A percentile compares a stretch with the other conserved stretches of the same genome.
phyloP scores from a whole-genome alignment of 768 basidiomycete genomes.

The Paxillus ammoniavirescens region DNA sequence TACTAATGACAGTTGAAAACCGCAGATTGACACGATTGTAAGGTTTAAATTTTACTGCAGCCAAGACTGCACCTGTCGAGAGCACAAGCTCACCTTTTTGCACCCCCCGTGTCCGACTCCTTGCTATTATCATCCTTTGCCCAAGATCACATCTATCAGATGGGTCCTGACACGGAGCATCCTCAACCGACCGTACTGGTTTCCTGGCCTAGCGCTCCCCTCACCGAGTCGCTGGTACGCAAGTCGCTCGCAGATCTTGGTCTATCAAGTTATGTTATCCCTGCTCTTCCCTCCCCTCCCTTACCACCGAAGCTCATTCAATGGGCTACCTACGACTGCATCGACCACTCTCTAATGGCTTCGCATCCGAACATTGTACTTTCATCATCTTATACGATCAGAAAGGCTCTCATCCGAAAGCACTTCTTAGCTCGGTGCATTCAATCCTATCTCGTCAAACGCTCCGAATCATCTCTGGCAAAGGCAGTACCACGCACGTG shows the following conservation, averaged over 20 bases:
- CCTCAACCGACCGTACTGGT: conserved; percentile 36
- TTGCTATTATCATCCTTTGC: too few relatives aligned
- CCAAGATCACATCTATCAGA: too few relatives aligned
- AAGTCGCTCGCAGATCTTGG: conserved; percentile 38
- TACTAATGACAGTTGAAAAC: too few relatives aligned
- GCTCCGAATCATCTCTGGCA: conserved; percentile 54
- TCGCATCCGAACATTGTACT: conserved; percentile 49
- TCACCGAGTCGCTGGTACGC: conserved; percentile 49
- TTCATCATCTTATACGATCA: conserved; percentile 82
- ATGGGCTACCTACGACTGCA: conserved; percentile 87
- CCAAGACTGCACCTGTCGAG: neutral
- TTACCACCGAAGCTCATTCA: conserved; percentile 45
- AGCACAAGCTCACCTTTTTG: too few relatives aligned
- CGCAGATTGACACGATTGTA: too few relatives aligned
- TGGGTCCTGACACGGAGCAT: neutral
- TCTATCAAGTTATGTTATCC: conserved; percentile 28
- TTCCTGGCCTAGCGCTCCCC: conserved; percentile 54
- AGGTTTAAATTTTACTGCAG: too few relatives aligned
- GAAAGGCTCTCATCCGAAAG: conserved; percentile 93
- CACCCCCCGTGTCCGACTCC: too few relatives aligned
- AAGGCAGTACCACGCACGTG: conserved; percentile 69
- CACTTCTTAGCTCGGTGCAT: conserved; percentile 83
- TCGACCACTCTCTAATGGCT: conserved; percentile 74
- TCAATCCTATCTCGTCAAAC: conserved; percentile 70
- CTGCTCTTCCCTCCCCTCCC: conserved; percentile 21